Conservation (phyloP, 2,329 filamentous ascomycete species). For the Xylariaceae sp. region DNA sequence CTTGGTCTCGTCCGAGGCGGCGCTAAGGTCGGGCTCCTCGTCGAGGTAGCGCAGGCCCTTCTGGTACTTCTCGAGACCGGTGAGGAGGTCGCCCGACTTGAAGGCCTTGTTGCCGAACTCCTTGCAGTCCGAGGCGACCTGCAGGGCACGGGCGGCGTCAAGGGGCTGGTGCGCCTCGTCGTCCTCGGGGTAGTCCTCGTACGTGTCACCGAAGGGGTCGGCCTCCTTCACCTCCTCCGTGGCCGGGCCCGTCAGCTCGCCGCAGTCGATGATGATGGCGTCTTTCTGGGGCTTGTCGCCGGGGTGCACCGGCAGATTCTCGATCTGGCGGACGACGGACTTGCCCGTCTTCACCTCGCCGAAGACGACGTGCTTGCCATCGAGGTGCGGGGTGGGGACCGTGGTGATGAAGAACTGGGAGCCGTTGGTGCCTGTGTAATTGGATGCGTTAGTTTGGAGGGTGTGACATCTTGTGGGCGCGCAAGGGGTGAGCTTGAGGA, state of each 20-base stretch:
- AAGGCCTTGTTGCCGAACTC: constrained; percentile 89
- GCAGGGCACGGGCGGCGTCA: constrained; percentile 61
- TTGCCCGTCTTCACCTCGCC: constrained; percentile 92
- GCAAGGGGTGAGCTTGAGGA: no score
- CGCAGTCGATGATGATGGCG: constrained; percentile 74
- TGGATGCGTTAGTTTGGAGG: constrained; percentile 5
- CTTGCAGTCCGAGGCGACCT: constrained; percentile 82
- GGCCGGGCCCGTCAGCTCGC: constrained; percentile 70
- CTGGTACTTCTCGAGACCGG: constrained; percentile 86
- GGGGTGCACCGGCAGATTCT: constrained; percentile 73
- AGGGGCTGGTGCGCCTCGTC: constrained; percentile 52
- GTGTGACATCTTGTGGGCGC: no score
- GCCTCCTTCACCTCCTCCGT: constrained; percentile 64
- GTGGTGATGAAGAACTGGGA: constrained; percentile 99
- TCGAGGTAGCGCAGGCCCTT: constrained; percentile 66
- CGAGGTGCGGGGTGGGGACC: constrained; percentile 87
- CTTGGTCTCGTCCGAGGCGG: constrained; percentile 62
- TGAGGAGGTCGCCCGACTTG: constrained; percentile 65
- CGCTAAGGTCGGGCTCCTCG: constrained; percentile 59
- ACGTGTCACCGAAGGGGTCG: constrained; percentile 80
- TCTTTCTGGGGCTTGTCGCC: constrained; percentile 73
- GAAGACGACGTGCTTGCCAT: constrained; percentile 96
- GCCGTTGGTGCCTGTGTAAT: constrained; percentile 73
- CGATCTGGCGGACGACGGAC: constrained; percentile 81
- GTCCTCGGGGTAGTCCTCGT: constrained; percentile 96